phyloP scores from a whole-genome alignment of 2,329 filamentous ascomycete species.

The Sporothrix brasiliensis region DNA sequence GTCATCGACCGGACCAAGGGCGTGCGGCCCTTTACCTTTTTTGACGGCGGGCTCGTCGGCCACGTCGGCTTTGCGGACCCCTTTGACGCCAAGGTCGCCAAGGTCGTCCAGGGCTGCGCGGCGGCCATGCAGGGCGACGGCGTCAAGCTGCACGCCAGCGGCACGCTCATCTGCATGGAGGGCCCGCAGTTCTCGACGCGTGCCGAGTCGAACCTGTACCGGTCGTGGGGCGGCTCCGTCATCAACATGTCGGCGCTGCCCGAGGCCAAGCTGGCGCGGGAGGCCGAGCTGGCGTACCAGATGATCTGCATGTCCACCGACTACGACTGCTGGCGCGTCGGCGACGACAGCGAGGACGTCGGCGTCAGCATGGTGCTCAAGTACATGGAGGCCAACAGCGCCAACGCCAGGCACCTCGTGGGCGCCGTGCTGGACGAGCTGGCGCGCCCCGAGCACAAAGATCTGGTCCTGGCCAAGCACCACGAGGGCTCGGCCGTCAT shows the following conservation, averaged over 20 bases:
- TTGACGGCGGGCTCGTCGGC: slow-evolving; percentile 86
- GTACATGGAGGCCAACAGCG: slow-evolving; percentile 90
- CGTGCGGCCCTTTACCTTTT: slow-evolving; percentile 91
- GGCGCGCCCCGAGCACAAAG: slow-evolving; percentile 72
- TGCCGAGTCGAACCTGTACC: slow-evolving; percentile 94
- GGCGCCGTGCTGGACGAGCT: slow-evolving; percentile 86
- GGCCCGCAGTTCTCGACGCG: slow-evolving; percentile 98
- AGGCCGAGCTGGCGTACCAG: slow-evolving; percentile 95
- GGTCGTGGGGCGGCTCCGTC: slow-evolving; percentile 86
- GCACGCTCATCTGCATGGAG: slow-evolving; percentile 93
- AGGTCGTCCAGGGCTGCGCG: slow-evolving; percentile 77
- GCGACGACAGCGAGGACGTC: slow-evolving; percentile 76
- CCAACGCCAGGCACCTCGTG: slow-evolving; percentile 84
- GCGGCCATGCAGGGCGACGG: slow-evolving; percentile 77
- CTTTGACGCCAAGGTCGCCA: slow-evolving; percentile 78
- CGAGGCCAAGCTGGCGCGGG: slow-evolving; percentile 92
- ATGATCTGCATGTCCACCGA: slow-evolving; percentile 99
- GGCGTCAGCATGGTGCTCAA: slow-evolving; percentile 97
- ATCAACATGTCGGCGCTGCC: slow-evolving; percentile 99
- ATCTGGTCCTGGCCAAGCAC: slow-evolving; percentile 79
- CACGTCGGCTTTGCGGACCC: slow-evolving; percentile 96
- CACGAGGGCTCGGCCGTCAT: slow-evolving; percentile 75
- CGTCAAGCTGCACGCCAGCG: slow-evolving; percentile 79
- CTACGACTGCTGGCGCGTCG: slow-evolving; percentile 96
- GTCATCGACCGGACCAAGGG: slow-evolving; percentile 98